Evolutionary conservation across 1,284 basidiomycete species (phyloP).

Genomic region (Trichosporon faecale): DNA sequence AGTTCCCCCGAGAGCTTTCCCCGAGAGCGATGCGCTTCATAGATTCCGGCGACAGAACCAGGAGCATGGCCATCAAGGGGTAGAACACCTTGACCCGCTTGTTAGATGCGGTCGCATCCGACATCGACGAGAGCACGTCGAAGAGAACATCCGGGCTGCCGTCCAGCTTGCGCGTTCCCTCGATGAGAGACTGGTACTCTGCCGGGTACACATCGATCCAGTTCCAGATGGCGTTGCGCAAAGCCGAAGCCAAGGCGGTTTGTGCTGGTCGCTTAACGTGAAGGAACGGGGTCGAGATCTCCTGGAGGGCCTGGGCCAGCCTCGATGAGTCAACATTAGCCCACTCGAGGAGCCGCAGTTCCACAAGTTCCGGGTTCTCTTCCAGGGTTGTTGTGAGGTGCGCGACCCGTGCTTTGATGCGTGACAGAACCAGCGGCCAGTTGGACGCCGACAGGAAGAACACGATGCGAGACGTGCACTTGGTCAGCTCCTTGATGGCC

Average conservation of each 20-base stretch:
- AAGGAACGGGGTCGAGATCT: slow-evolving; percentile 76
- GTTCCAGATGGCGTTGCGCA: slow-evolving; percentile 83
- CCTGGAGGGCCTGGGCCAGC: slow-evolving; percentile 53
- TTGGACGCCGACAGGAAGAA: slow-evolving; percentile 87
- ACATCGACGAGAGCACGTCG: slow-evolving; percentile 65
- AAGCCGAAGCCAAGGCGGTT: slow-evolving; percentile 65
- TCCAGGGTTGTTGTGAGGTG: slow-evolving; percentile 51
- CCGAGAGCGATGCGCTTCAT: slow-evolving; percentile 55
- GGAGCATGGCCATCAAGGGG: slow-evolving; percentile 74
- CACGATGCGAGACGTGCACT: slow-evolving; percentile 65
- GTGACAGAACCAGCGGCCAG: slow-evolving; percentile 74
- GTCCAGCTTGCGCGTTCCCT: slow-evolving; percentile 63
- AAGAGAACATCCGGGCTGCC: slow-evolving; percentile 78
- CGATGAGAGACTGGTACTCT: slow-evolving; percentile 73
- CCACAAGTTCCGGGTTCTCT: slow-evolving; percentile 57
- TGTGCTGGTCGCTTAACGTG: slow-evolving; percentile 77
- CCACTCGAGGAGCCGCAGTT: slow-evolving; percentile 52
- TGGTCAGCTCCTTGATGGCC: slow-evolving; percentile 47
- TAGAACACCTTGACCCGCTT: slow-evolving; percentile 61
- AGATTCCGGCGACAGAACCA: slow-evolving; percentile 74
- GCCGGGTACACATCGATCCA: slow-evolving; percentile 81
- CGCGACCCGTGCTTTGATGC: slow-evolving; percentile 68
- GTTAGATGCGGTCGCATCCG: slow-evolving; percentile 53
- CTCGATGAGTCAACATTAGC: slow-evolving; percentile 50
- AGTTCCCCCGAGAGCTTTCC: slow-evolving; percentile 38